phyloP scores from a whole-genome alignment of 768 basidiomycete genomes.

The Naganishia onofrii region DNA sequence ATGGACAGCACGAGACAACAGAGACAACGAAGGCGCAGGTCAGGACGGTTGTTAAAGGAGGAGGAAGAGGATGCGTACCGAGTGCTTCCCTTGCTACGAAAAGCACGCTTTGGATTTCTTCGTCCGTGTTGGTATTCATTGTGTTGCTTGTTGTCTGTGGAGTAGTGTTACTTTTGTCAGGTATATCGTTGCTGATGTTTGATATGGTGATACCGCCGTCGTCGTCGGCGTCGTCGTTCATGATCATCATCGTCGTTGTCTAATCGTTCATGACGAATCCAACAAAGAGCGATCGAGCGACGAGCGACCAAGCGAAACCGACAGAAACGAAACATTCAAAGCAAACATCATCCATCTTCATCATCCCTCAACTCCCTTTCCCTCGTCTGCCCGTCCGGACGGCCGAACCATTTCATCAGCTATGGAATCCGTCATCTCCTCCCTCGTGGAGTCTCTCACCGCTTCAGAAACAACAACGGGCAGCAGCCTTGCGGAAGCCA shows the following conservation, averaged over 20 bases:
- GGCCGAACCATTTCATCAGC: not conserved
- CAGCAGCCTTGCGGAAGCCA: not conserved
- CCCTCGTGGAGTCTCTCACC: conserved; percentile 2
- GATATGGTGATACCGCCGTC: no score
- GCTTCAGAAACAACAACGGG: not conserved
- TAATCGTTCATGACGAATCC: conserved; percentile 3
- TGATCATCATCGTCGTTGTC: no score
- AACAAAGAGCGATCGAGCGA: not conserved
- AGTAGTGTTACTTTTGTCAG: not conserved
- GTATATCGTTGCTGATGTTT: not conserved
- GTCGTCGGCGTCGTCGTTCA: no score
- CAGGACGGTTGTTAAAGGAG: no score
- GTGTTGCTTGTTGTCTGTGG: not conserved
- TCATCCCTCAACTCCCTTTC: not conserved
- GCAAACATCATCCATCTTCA: not conserved
- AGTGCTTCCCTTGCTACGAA: conserved; percentile 19
- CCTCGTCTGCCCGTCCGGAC: not conserved
- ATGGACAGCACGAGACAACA: no score
- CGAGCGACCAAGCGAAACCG: not conserved
- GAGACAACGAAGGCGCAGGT: no score
- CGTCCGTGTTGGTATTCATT: not conserved
- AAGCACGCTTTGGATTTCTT: conserved; percentile 14
- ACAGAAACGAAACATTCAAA: no score
- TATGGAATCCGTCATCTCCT: not conserved
- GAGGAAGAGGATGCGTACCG: not conserved